Evolutionary conservation across 1,284 basidiomycete species (phyloP).

Genomic region (Cryptococcus sp.): DNA sequence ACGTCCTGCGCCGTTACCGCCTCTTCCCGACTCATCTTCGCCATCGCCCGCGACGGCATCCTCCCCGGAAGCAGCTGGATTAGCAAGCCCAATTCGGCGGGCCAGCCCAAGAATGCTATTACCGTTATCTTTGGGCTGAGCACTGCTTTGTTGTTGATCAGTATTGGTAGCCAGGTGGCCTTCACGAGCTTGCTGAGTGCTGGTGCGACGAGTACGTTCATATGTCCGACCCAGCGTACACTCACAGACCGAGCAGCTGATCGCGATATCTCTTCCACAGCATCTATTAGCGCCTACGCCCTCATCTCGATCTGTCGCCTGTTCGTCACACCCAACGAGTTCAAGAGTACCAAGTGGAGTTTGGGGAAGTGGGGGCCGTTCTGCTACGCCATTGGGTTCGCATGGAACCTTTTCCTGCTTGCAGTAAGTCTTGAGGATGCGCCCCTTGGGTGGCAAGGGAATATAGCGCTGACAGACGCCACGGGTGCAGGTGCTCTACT

Average conservation of each 20-base stretch:
- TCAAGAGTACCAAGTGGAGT: conserved; percentile 66
- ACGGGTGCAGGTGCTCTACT: conserved; percentile 53
- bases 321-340: conserved; percentile 68
- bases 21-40: conserved; percentile 76
- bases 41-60: conserved; percentile 82
- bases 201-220: conserved; percentile 51
- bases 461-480: conserved; percentile 55
- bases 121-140: conserved; percentile 66
- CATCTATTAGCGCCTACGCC: conserved; percentile 63
- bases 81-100: conserved; percentile 51
- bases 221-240: neutral
- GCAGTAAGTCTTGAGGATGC: conserved; percentile 51
- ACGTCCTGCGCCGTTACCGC: conserved; percentile 79
- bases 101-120: conserved; percentile 74
- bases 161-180: conserved; percentile 79
- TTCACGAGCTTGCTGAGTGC: conserved; percentile 81
- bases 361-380: conserved; percentile 63
- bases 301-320: conserved; percentile 69
- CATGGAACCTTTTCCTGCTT: conserved; percentile 71
- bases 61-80: conserved; percentile 77
- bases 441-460: too few relatives aligned
- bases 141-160: conserved; percentile 63
- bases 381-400: conserved; percentile 63
- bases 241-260: too few relatives aligned
- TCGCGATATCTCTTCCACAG: conserved; percentile 31